Percentiles rank a stretch among this genome's conserved stretches.
These are phyloP conservation scores for Bothriochloa decipiens DNA, from an alignment of 176 grass and related monocot species.

Conservation along the genomic window DNA sequence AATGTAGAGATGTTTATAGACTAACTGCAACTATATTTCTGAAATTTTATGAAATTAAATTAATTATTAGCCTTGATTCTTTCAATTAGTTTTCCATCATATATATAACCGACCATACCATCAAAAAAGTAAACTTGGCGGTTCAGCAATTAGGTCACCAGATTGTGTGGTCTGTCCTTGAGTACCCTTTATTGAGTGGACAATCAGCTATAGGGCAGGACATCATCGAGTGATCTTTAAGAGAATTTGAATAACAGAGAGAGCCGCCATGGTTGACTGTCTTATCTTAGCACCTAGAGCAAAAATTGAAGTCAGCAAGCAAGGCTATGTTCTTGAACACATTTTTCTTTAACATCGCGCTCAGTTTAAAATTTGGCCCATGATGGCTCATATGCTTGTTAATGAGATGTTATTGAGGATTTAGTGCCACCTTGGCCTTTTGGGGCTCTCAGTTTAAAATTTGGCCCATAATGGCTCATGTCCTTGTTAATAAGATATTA, in stretches of 20 bases:
- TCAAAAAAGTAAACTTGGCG: background rate
- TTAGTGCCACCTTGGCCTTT: too few relatives aligned
- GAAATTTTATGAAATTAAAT: background rate
- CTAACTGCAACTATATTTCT: background rate
- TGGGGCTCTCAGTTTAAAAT: too few relatives aligned
- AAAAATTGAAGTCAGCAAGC: background rate
- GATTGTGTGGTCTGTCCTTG: background rate
- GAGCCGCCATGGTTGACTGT: constrained; percentile 18
- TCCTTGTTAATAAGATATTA: too few relatives aligned
- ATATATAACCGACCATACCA: background rate
- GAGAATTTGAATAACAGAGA: background rate
- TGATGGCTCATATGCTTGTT: too few relatives aligned
- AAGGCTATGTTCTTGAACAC: background rate
- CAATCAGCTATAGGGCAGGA: constrained; percentile 1
- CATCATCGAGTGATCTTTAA: background rate
- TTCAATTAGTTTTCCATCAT: background rate
- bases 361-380: too few relatives aligned
- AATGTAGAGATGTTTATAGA: background rate
- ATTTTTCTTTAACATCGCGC: too few relatives aligned
- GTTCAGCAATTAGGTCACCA: constrained; percentile 12
- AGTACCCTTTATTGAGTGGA: constrained; percentile 13
- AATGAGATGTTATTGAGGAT: too few relatives aligned
- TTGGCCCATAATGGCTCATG: too few relatives aligned
- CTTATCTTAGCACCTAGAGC: background rate
- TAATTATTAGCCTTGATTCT: background rate